Conservation (phyloP, 768 basidiomycete species). For the Myochromella boudieri region DNA sequence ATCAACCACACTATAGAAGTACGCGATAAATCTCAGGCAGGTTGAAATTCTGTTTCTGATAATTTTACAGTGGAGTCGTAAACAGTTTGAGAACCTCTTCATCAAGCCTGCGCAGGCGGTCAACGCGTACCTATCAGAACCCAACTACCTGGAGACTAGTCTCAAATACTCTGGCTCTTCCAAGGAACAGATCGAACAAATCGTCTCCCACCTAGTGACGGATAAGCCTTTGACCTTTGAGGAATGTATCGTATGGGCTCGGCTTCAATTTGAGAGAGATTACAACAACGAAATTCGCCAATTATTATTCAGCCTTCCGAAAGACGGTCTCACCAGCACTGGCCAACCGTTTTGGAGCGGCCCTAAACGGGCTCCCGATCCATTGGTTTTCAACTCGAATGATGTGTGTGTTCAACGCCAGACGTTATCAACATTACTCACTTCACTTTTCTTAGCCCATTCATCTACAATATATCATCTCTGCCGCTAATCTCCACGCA, state of each 20-base stretch:
- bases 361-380: constrained; percentile 94
- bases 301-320: constrained; percentile 89
- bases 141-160: constrained; percentile 89
- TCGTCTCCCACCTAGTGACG: constrained; percentile 85
- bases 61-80: constrained; percentile 78
- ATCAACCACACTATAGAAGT: constrained; percentile 98
- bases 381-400: constrained; percentile 81
- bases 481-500: constrained; percentile 95
- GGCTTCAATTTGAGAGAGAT: constrained; percentile 91
- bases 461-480: constrained; percentile 86
- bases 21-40: constrained; percentile 16
- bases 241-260: constrained; percentile 96
- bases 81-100: constrained; percentile 89
- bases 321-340: constrained; percentile 86
- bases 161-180: constrained; percentile 92
- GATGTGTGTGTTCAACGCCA: constrained; percentile 58
- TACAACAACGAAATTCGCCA: constrained; percentile 94
- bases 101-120: constrained; percentile 92
- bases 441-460: constrained; percentile 51
- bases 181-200: constrained; percentile 85
- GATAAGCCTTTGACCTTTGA: constrained; percentile 95
- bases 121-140: constrained; percentile 95
- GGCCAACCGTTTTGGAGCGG: constrained; percentile 99
- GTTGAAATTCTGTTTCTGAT: neutral
- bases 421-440: too few species aligned